phyloP scores from a whole-genome alignment of 2,329 filamentous ascomycete species.

The Phoma sp. region DNA sequence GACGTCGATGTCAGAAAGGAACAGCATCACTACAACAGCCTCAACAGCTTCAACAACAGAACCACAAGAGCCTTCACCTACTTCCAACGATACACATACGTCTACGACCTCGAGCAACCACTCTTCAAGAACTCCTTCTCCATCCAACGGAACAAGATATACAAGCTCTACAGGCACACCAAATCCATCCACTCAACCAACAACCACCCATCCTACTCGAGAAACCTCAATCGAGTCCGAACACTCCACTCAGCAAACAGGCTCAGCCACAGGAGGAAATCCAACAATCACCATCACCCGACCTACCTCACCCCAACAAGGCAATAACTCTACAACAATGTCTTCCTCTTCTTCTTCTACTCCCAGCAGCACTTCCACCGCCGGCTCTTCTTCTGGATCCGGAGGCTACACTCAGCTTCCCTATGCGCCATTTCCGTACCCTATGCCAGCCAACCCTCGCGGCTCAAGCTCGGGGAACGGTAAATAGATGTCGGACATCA shows the following conservation, averaged over 20 bases:
- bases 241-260: neutral
- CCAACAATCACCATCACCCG: constrained; percentile 23
- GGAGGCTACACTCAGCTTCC: constrained; percentile 41
- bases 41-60: constrained; percentile 10
- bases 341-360: constrained; percentile 45
- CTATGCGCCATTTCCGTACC: constrained; percentile 49
- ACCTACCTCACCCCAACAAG: constrained; percentile 19
- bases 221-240: constrained; percentile 23
- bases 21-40: neutral
- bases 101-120: constrained; percentile 7
- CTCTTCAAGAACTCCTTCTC: constrained; percentile 26
- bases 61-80: constrained; percentile 11
- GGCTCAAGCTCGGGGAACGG: constrained; percentile 27
- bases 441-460: constrained; percentile 40
- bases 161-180: constrained; percentile 13
- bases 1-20: neutral
- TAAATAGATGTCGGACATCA: constrained; percentile 20
- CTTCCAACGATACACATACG: constrained; percentile 13
- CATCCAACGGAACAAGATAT: constrained; percentile 33
- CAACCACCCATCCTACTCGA: constrained; percentile 9
- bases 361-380: constrained; percentile 41
- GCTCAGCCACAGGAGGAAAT: constrained; percentile 23
- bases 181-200: constrained; percentile 17
- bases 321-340: constrained; percentile 28
- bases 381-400: constrained; percentile 38